Conservation (phyloP, 352 stramenopile species). For the Phytophthora constricta region DNA sequence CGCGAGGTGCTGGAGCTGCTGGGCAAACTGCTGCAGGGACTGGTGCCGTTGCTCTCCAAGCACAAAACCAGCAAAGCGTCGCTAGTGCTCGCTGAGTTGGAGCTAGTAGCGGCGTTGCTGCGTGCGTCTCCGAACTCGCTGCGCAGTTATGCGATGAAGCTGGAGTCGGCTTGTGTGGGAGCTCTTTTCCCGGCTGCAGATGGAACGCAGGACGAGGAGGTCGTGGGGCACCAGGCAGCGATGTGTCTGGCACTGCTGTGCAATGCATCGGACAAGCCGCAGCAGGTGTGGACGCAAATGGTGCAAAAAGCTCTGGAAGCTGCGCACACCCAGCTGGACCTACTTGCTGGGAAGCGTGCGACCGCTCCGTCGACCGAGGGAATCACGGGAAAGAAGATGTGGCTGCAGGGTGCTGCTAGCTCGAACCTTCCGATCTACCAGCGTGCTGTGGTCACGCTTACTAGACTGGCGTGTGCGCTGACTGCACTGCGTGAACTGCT, state of each 20-base stretch:
- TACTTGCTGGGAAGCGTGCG: slow-evolving; percentile 62
- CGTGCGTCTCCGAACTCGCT: slow-evolving; percentile 61
- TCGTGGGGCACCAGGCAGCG: slow-evolving; percentile 26
- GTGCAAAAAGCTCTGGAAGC: slow-evolving; percentile 65
- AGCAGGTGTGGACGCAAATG: slow-evolving; percentile 70
- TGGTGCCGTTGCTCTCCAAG: slow-evolving; percentile 55
- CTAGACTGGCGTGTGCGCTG: slow-evolving; percentile 48
- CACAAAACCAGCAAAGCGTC: slow-evolving; percentile 21
- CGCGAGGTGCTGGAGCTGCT: slow-evolving; percentile 68
- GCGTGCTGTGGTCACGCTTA: slow-evolving; percentile 50
- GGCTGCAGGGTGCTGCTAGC: slow-evolving; percentile 52
- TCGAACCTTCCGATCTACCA: slow-evolving; percentile 61
- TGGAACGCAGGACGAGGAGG: slow-evolving; percentile 22
- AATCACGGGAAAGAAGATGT: slow-evolving; percentile 63
- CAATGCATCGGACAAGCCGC: slow-evolving; percentile 71
- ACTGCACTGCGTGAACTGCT: slow-evolving; percentile 52
- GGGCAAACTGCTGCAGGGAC: slow-evolving; percentile 63
- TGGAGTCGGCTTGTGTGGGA: slow-evolving; percentile 56
- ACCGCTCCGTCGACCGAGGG: slow-evolving; percentile 19
- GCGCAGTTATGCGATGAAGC: slow-evolving; percentile 64
- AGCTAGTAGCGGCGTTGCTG: slow-evolving; percentile 56
- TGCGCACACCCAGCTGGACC: slow-evolving; percentile 70
- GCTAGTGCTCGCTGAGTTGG: slow-evolving; percentile 39
- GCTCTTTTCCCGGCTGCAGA: slow-evolving; percentile 35
- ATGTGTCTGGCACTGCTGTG: slow-evolving; percentile 59